phyloP scores from a whole-genome alignment of 495 filamentous ascomycete genomes.

The Cetradonia linearis region DNA sequence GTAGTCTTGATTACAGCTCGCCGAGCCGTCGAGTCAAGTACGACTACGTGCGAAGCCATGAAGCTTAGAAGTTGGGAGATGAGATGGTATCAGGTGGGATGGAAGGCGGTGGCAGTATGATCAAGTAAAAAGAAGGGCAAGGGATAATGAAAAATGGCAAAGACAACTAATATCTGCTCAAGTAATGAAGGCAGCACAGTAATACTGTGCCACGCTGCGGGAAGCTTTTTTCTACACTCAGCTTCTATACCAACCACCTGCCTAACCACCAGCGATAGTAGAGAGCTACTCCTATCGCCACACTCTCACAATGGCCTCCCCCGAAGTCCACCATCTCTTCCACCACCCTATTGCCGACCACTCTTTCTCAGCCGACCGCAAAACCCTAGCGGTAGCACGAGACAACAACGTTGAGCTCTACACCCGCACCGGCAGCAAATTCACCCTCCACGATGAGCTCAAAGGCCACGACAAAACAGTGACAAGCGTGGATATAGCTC shows the following conservation, averaged over 20 bases:
- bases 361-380: slow-evolving; percentile 87
- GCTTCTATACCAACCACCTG: background rate
- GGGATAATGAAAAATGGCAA: background rate
- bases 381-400: slow-evolving; percentile 80
- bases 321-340: slow-evolving; percentile 94
- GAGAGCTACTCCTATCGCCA: slow-evolving; percentile 98
- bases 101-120: background rate
- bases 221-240: slow-evolving; percentile 1
- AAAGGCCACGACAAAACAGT: slow-evolving; percentile 95
- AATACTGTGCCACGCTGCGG: background rate
- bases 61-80: slow-evolving; percentile 12
- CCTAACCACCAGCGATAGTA: slow-evolving; percentile 59
- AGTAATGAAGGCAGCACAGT: background rate
- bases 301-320: slow-evolving; percentile 56
- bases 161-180: background rate
- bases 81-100: background rate
- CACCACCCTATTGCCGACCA: slow-evolving; percentile 94
- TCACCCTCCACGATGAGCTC: slow-evolving; percentile 79
- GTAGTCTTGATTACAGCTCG: slow-evolving; percentile 72
- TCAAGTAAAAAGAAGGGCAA: background rate
- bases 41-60: slow-evolving; percentile 85
- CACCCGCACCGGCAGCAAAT: slow-evolving; percentile 58
- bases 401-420: slow-evolving; percentile 92
- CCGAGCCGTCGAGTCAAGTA: slow-evolving; percentile 66
- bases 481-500: slow-evolving; percentile 91